Evolutionary conservation across 2,329 filamentous ascomycete genomes (phyloP).

Genomic region (Rhytidhysteron rufulum): DNA sequence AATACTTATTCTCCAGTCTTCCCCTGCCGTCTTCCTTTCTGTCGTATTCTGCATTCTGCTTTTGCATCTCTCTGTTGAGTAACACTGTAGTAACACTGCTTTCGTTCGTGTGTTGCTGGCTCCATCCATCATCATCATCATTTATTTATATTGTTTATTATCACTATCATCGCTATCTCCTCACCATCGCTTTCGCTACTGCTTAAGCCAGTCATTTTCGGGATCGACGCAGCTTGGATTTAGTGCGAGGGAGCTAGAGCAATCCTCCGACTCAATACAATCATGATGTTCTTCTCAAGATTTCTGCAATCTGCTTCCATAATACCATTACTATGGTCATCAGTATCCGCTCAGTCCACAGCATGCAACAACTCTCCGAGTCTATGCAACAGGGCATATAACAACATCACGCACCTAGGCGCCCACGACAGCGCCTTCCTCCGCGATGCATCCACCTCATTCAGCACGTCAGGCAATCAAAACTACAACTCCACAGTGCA

Average conservation of each 20-base stretch:
- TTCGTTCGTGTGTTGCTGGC: not conserved
- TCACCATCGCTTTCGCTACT: too few species aligned
- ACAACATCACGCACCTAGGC: constrained; percentile 72
- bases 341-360: constrained; percentile 26
- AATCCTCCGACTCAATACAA: constrained; percentile 2
- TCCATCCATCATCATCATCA: not conserved
- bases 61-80: too few species aligned
- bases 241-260: too few species aligned
- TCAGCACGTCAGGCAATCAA: constrained; percentile 67
- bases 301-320: constrained; percentile 23
- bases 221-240: too few species aligned
- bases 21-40: not conserved
- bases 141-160: too few species aligned
- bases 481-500: constrained; percentile 69
- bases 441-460: constrained; percentile 57
- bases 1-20: not conserved
- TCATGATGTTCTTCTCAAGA: constrained; percentile 27
- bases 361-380: constrained; percentile 79
- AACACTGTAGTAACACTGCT: not conserved
- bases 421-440: constrained; percentile 73
- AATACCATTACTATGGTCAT: constrained; percentile 23
- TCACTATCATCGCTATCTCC: too few species aligned
- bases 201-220: too few species aligned
- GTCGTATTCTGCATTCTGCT: not conserved
- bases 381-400: constrained; percentile 68